phyloP scores from a whole-genome alignment of 768 basidiomycete species.

The Flagelloscypha sp. region DNA sequence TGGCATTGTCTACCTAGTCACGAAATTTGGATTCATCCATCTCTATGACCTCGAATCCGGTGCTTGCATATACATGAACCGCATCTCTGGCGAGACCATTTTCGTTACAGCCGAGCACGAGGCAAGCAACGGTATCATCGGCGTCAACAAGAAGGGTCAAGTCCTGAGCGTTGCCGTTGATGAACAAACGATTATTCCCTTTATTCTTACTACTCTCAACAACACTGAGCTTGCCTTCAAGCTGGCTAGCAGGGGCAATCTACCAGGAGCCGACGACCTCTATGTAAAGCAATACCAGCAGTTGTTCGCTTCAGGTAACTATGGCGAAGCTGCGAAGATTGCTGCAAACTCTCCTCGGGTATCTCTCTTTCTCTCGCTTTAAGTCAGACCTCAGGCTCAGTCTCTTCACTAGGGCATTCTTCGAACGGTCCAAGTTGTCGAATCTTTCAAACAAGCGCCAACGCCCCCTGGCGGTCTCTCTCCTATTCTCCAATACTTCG shows the following conservation, averaged over 20 bases:
- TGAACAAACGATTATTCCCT: conserved; percentile 92
- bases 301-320: conserved; percentile 84
- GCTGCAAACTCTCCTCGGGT: conserved; percentile 95
- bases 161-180: conserved; percentile 95
- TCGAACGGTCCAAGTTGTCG: conserved; percentile 90
- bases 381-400: conserved; percentile 4
- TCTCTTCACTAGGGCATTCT: conserved; percentile 65
- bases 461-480: conserved; percentile 82
- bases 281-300: conserved; percentile 92
- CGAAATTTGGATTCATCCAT: conserved; percentile 99
- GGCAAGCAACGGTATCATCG: conserved; percentile 89
- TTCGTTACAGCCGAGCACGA: conserved; percentile 98
- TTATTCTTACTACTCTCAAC: conserved; percentile 88
- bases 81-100: conserved; percentile 98
- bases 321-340: conserved; percentile 90
- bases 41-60: conserved; percentile 97
- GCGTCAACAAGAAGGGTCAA: conserved; percentile 99
- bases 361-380: conserved; percentile 15
- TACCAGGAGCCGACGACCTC: conserved; percentile 96
- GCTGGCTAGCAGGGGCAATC: conserved; percentile 88
- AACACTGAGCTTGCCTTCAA: conserved; percentile 98
- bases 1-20: conserved; percentile 94
- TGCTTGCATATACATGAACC: conserved; percentile 99
- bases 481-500: conserved; percentile 97
- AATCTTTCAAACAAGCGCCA: conserved; percentile 96